phyloP scores from a whole-genome alignment of 305 asterid species.

The Fraxinus albicans region DNA sequence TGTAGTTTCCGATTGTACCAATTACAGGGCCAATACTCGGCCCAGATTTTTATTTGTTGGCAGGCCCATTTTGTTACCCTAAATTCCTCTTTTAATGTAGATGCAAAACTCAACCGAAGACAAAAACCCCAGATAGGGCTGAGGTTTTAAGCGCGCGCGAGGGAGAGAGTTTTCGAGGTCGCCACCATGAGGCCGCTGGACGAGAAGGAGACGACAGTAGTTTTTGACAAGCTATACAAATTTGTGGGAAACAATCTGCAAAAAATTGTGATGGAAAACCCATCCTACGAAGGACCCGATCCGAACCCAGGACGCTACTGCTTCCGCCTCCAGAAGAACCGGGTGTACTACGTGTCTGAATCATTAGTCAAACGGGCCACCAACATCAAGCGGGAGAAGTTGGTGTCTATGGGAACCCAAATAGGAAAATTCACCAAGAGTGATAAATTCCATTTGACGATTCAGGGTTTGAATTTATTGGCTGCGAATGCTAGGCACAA shows the following conservation, averaged over 20 bases:
- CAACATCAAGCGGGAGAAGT: conserved; percentile 72
- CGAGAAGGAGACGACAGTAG: conserved; percentile 80
- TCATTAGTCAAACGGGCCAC: conserved; percentile 80
- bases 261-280: conserved; percentile 67
- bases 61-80: too few species aligned
- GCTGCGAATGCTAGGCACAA: conserved; percentile 83
- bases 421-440: conserved; percentile 73
- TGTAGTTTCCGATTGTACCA: too few species aligned
- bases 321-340: conserved; percentile 75
- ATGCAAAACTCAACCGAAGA: too few species aligned
- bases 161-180: neutral
- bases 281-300: conserved; percentile 83
- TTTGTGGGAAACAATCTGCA: conserved; percentile 80
- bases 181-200: conserved; percentile 74
- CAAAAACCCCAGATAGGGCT: neutral
- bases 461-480: conserved; percentile 58
- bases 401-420: conserved; percentile 73
- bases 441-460: conserved; percentile 67
- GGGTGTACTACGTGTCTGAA: conserved; percentile 83
- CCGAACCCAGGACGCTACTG: conserved; percentile 67
- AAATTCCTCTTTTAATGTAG: too few species aligned
- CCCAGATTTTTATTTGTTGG: neutral
- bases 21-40: neutral
- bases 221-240: conserved; percentile 87
- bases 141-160: too few species aligned